Evolutionary conservation across 2,329 filamentous ascomycete species (phyloP).

Genomic region (Dichotomopilus funicola): DNA sequence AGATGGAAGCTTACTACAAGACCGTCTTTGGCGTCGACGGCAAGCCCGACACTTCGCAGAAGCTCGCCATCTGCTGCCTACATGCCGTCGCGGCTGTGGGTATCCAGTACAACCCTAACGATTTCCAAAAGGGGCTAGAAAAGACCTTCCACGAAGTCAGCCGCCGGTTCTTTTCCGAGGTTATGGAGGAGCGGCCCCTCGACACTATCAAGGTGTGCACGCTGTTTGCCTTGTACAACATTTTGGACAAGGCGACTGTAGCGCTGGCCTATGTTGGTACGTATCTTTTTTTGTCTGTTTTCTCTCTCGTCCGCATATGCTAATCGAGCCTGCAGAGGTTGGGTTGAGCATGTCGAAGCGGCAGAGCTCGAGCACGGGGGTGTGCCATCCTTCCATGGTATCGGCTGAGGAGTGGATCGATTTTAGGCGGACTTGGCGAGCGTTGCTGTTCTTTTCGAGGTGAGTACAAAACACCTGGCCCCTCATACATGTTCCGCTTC

Average conservation of each 20-base stretch:
- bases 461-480: neutral
- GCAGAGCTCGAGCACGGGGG: conserved; percentile 18
- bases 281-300: neutral
- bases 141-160: conserved; percentile 25
- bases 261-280: conserved; percentile 28
- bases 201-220: conserved; percentile 28
- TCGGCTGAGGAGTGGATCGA: conserved; percentile 16
- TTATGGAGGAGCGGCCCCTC: conserved; percentile 23
- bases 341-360: conserved; percentile 25
- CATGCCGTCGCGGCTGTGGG: conserved; percentile 26
- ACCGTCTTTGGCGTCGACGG: conserved; percentile 18
- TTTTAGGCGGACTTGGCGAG: conserved; percentile 27
- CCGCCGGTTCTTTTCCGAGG: conserved; percentile 24
- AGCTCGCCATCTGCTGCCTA: conserved; percentile 24
- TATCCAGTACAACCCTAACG: conserved; percentile 23
- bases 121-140: conserved; percentile 15
- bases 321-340: conserved; percentile 16
- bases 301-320: neutral
- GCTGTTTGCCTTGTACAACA: conserved; percentile 28
- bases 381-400: conserved; percentile 7
- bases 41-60: conserved; percentile 7
- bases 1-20: conserved; percentile 18
- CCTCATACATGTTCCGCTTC: neutral
- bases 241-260: conserved; percentile 26
- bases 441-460: conserved; percentile 28